Base-by-base conservation (phyloP, 208 protist genomes). In the Acanthamoeba lenticulata region DNA sequence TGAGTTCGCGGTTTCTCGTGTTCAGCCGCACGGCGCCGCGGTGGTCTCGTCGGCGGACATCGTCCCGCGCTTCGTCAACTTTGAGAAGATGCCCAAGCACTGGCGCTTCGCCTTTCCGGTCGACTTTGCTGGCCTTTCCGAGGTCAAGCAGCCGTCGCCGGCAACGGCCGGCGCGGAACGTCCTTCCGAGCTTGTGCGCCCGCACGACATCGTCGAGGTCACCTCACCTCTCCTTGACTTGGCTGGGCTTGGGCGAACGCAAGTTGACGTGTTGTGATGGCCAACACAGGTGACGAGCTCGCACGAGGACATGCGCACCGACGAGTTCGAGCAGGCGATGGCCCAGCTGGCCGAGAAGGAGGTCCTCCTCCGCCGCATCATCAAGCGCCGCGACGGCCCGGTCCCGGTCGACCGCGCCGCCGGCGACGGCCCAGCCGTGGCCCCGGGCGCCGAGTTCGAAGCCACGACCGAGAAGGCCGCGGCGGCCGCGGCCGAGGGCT, bases 191-290 rank as follows among this genome's bases (percentile, higher is more conserved):
- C 83, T 69, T 29, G 83, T 90, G 19, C 42, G 69, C 27, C 60
- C 83, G 40, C 67, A 94, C 7, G 94, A 95, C 62, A 93, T 94
- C 4, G 90, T 95, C 15, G 94, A 95, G 55, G 42, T 95, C n/a
- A n/a, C n/a, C n/a, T n/a, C n/a, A n/a, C n/a, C n/a, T n/a, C n/a
- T n/a, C n/a, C n/a, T n/a, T n/a, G n/a, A n/a, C n/a, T n/a, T n/a
- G n/a, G n/a, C n/a, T n/a, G n/a, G n/a, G n/a, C n/a, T n/a, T n/a
- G n/a, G n/a, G n/a, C n/a, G n/a, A n/a, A n/a, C n/a, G n/a, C n/a
- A n/a, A n/a, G n/a, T n/a, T n/a, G n/a, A n/a, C n/a, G n/a, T n/a
- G n/a, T n/a, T n/a, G n/a, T n/a, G n/a, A n/a, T n/a, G n/a, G n/a
- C n/a, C n/a, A n/a, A 69, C 40, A 52, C 77, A 90, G 83, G 83